Evolutionary conservation across 2,329 filamentous ascomycete genomes (phyloP), one percentile per base, ranked within the genome.

Genomic region (Huntiella savannae): DNA sequence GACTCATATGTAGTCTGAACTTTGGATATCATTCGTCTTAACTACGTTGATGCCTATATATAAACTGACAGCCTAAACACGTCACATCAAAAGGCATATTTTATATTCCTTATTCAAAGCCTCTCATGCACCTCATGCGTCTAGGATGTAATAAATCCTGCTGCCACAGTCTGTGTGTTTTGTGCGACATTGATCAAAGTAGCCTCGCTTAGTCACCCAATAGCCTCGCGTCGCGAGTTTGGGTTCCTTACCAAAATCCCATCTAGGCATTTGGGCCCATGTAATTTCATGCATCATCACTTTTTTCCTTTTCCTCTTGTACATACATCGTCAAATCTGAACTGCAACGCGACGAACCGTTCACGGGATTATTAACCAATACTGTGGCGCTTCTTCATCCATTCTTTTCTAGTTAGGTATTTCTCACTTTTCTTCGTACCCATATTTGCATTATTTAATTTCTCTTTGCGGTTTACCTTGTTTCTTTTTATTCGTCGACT

Each of bases 151-250:
- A 10, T 28, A 10, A 28, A 28, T 28, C 22, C 22, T 28, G 22
- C 22, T 28, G 22, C 22, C 22, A 10, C 22, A 28, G 22, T 28
- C 22, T 28, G 22, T 28, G 22, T 7, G 22, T 28, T 28, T 28
- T 10, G 22, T 28, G 6, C 8, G 2, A 28, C 22, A 28, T 28
- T 28, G 22, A 7, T 4, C 22, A 28, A 28, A 28, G 22, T 12
- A 47, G 45, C 45, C 45, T 45, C 40, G 48, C 48, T 50, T 50
- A 50, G 48, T 50, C 48, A 50, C 11, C 3, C 2, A 8, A 32
- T 13, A 50, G 48, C 48, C 48, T 50, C 41, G 48, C 41, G 48
- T 47, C 48, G 45, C 48, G 45, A 45, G 35, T 28, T 19, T 19
- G 22, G 22, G 22, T 28, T 28, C 22, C 22, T 35, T 28, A 6